A percentile compares a stretch with the other conserved stretches of the same genome.
Evolutionary conservation across 768 basidiomycete species (phyloP).

Genomic region (Nidula microcarpa): DNA sequence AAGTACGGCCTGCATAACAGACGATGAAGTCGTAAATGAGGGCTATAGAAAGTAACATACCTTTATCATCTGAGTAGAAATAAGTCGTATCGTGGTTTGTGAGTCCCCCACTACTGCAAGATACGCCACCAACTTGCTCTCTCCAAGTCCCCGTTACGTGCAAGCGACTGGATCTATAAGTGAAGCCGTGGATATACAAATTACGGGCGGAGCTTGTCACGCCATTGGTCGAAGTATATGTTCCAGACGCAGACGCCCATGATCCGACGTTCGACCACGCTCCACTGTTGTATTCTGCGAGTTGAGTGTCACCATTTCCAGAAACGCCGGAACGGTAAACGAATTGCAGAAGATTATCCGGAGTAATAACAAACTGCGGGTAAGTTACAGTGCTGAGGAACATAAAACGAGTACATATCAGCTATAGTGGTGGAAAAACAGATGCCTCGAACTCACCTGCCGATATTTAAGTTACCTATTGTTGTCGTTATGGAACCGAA

Average conservation of each 20-base stretch:
- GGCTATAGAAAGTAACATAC: constrained; percentile 10
- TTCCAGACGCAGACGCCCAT: constrained; percentile 41
- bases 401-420: background rate
- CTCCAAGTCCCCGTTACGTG: constrained; percentile 48
- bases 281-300: constrained; percentile 39
- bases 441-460: constrained; percentile 26
- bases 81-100: constrained; percentile 48
- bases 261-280: constrained; percentile 42
- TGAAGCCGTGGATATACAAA: constrained; percentile 46
- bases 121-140: constrained; percentile 38
- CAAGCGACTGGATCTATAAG: constrained; percentile 28
- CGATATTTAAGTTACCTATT: constrained; percentile 36
- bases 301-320: constrained; percentile 42
- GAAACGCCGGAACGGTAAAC: constrained; percentile 45
- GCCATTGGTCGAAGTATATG: constrained; percentile 39
- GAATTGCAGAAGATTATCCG: constrained; percentile 43
- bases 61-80: constrained; percentile 43
- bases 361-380: constrained; percentile 44
- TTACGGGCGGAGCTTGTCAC: constrained; percentile 37
- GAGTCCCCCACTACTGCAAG: constrained; percentile 37
- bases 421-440: background rate
- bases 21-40: too few relatives aligned
- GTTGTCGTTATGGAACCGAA: constrained; percentile 38
- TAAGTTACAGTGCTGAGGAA: constrained; percentile 36
- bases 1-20: constrained; percentile 31